Evolutionary conservation across 1,284 basidiomycete species (phyloP).

Genomic region (Laetiporus sulphureus): DNA sequence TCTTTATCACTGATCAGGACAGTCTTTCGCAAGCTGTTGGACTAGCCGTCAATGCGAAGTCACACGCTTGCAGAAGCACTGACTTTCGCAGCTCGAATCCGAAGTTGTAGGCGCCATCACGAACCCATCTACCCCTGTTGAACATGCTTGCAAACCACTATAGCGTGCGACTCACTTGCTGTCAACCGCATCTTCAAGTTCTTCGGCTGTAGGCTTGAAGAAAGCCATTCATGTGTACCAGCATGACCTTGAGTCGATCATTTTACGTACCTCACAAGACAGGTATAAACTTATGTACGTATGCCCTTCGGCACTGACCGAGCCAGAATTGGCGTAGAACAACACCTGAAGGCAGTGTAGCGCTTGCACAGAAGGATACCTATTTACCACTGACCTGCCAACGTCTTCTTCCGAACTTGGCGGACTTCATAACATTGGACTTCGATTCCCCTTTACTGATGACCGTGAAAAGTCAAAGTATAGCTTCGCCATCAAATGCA

Average conservation of each 20-base stretch:
- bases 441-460: constrained; percentile 60
- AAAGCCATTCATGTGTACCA: neutral
- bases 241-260: neutral
- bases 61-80: no score
- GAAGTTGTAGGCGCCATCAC: constrained; percentile 82
- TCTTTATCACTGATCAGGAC: constrained; percentile 64
- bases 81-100: constrained; percentile 79
- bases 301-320: constrained; percentile 34
- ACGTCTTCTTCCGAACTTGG: constrained; percentile 57
- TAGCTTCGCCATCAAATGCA: no score
- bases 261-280: constrained; percentile 63
- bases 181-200: constrained; percentile 61
- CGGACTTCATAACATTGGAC: constrained; percentile 64
- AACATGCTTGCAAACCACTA: neutral
- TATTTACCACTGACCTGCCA: constrained; percentile 55
- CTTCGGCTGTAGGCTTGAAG: constrained; percentile 64
- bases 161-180: constrained; percentile 38
- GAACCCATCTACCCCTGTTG: constrained; percentile 51
- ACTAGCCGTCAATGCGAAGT: no score
- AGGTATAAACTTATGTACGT: constrained; percentile 65
- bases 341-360: constrained; percentile 43
- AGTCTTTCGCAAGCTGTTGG: constrained; percentile 40
- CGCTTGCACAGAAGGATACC: neutral
- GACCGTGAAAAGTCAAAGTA: neutral
- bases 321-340: constrained; percentile 79